Conservation (phyloP, 352 stramenopile species). For the Phytopythium litorale region DNA sequence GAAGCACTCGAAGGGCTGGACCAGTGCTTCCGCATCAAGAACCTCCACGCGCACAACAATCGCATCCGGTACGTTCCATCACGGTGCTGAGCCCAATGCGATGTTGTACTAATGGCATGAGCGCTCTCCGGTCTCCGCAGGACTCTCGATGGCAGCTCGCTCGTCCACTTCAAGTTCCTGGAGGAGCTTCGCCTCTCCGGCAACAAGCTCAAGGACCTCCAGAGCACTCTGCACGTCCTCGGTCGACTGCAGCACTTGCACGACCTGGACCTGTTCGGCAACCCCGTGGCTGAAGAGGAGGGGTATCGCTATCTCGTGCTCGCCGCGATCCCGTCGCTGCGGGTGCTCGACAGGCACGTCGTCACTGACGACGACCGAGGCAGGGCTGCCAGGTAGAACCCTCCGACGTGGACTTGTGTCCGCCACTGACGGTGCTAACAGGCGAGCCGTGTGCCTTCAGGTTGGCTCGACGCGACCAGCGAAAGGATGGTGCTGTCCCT, state of each 20-base stretch:
- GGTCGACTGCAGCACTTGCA: slow-evolving; percentile 57
- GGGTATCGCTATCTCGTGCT: slow-evolving; percentile 86
- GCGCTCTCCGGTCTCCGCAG: slow-evolving; percentile 13
- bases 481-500: not conserved
- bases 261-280: slow-evolving; percentile 79
- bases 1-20: slow-evolving; percentile 66
- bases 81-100: not conserved
- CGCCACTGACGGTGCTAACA: not conserved
- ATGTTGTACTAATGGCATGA: not conserved
- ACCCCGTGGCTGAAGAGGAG: slow-evolving; percentile 77
- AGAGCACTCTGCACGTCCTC: slow-evolving; percentile 44
- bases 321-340: slow-evolving; percentile 59
- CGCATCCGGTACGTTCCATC: slow-evolving; percentile 38
- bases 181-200: slow-evolving; percentile 69
- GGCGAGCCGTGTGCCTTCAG: not conserved
- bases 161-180: slow-evolving; percentile 78
- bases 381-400: slow-evolving; percentile 29
- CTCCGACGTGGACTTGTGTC: not conserved
- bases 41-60: slow-evolving; percentile 88
- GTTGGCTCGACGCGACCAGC: not conserved
- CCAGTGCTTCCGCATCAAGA: slow-evolving; percentile 84
- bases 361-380: slow-evolving; percentile 68
- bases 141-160: slow-evolving; percentile 38
- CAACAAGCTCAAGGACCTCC: slow-evolving; percentile 79
- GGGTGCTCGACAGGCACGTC: slow-evolving; percentile 76